Evolutionary conservation across 495 filamentous ascomycete genomes (phyloP).

Genomic region (Xylaria curta): DNA sequence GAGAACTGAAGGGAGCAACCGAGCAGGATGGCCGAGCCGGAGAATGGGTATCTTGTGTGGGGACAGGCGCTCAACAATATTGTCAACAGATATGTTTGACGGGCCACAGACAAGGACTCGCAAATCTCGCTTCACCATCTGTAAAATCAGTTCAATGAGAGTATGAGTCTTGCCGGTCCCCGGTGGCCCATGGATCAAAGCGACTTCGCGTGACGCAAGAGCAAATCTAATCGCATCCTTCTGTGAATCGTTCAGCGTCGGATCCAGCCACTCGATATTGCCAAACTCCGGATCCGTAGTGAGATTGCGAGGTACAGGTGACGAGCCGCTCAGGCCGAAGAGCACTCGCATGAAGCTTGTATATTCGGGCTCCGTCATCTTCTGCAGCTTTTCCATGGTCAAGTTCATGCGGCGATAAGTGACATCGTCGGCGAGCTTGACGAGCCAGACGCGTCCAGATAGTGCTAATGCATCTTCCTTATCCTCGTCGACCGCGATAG

Average conservation of each 20-base stretch:
- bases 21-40: constrained; percentile 90
- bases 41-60: constrained; percentile 85
- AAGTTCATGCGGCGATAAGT: constrained; percentile 91
- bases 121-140: constrained; percentile 72
- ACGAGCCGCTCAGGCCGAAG: constrained; percentile 73
- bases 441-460: constrained; percentile 65
- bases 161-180: constrained; percentile 99
- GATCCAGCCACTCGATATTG: constrained; percentile 74
- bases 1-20: constrained; percentile 86
- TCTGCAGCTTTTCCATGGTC: constrained; percentile 79
- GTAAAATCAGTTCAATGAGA: constrained; percentile 90
- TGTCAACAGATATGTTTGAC: constrained; percentile 96
- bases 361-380: constrained; percentile 72
- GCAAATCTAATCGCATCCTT: constrained; percentile 92
- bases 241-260: constrained; percentile 84
- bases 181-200: constrained; percentile 93
- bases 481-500: constrained; percentile 69
- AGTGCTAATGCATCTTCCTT: constrained; percentile 67
- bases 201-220: constrained; percentile 79
- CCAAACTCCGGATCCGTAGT: constrained; percentile 43
- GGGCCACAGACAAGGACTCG: constrained; percentile 92
- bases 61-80: constrained; percentile 93
- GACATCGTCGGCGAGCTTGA: constrained; percentile 96
- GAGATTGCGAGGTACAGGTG: constrained; percentile 57
- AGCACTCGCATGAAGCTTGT: constrained; percentile 79